A percentile compares a stretch with the other conserved stretches of the same genome.
Conservation (phyloP, 495 filamentous ascomycete species). For the Hapsidospora chrysogenum region DNA sequence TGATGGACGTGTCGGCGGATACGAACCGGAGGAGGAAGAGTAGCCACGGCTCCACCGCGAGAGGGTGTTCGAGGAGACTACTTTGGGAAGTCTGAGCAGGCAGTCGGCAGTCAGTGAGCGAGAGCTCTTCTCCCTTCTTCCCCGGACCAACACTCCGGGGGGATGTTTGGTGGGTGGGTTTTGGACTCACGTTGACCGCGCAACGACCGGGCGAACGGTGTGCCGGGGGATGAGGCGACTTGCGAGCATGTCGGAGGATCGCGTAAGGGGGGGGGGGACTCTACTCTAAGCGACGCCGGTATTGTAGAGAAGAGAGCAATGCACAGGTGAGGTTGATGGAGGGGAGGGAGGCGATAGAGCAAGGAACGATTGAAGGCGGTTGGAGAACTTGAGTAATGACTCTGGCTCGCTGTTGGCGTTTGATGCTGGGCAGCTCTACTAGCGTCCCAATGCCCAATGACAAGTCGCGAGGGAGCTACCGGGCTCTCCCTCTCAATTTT, state of each 20-base stretch:
- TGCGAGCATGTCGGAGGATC: constrained; percentile 42
- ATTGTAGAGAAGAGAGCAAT: not conserved
- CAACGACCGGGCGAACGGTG: constrained; percentile 46
- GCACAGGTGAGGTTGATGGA: not conserved
- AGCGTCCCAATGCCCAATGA: too few species aligned
- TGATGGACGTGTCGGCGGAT: not conserved
- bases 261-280: not conserved
- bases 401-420: too few species aligned
- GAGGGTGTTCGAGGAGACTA: not conserved
- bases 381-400: too few species aligned
- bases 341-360: not conserved
- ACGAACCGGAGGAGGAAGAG: constrained; percentile 4
- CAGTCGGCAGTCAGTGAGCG: not conserved
- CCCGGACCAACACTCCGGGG: too few species aligned
- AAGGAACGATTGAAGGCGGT: not conserved
- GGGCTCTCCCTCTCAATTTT: too few species aligned
- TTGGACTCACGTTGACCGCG: constrained; percentile 30
- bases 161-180: constrained; percentile 6
- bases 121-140: constrained; percentile 3
- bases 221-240: constrained; percentile 49
- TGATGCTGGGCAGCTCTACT: too few species aligned
- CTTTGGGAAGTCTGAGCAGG: not conserved
- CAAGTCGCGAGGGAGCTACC: too few species aligned
- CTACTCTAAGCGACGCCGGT: not conserved
- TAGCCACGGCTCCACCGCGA: constrained; percentile 4